Percentiles rank a stretch among this genome's conserved stretches.
phyloP scores from a whole-genome alignment of 257 asterid species.

The Lavandula angustifolia region DNA sequence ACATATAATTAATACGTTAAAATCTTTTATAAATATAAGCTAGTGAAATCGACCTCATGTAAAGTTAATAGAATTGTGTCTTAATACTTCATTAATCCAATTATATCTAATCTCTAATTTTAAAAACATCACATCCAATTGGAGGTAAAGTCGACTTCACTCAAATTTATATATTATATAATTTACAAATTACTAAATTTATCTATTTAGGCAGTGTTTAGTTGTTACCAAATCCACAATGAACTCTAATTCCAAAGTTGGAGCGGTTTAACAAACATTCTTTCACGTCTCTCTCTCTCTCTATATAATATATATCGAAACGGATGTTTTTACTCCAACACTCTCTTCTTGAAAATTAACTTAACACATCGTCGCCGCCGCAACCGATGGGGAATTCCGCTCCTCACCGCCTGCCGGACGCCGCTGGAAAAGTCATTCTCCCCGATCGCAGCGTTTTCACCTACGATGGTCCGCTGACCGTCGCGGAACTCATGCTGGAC shows the following conservation, averaged over 20 bases:
- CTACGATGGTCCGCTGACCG: conserved; percentile 62
- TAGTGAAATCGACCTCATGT: too few species aligned
- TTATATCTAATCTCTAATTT: too few species aligned
- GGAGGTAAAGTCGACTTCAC: too few species aligned
- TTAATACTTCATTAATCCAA: too few species aligned
- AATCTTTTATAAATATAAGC: too few species aligned
- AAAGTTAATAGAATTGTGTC: too few species aligned
- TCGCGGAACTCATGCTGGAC: conserved; percentile 83
- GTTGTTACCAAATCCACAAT: conserved; percentile 71
- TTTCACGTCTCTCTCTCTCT: conserved; percentile 1
- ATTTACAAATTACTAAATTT: too few species aligned
- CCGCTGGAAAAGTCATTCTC: conserved; percentile 59
- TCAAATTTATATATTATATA: too few species aligned
- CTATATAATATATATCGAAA: conserved; percentile 28
- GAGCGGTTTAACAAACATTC: conserved; percentile 84
- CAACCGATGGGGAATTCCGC: conserved; percentile 67
- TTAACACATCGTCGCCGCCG: background rate
- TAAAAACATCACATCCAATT: too few species aligned
- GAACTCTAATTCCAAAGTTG: conserved; percentile 47
- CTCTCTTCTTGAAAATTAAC: conserved; percentile 12
- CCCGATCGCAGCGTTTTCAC: conserved; percentile 57
- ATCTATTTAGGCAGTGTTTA: background rate
- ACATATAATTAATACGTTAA: too few species aligned
- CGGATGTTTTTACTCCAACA: conserved; percentile 43
- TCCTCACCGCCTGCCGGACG: conserved; percentile 30